Evolutionary conservation across 257 asterid genomes (phyloP), one percentile per base, ranked within the genome.

Genomic region (Solanum neorickii): DNA sequence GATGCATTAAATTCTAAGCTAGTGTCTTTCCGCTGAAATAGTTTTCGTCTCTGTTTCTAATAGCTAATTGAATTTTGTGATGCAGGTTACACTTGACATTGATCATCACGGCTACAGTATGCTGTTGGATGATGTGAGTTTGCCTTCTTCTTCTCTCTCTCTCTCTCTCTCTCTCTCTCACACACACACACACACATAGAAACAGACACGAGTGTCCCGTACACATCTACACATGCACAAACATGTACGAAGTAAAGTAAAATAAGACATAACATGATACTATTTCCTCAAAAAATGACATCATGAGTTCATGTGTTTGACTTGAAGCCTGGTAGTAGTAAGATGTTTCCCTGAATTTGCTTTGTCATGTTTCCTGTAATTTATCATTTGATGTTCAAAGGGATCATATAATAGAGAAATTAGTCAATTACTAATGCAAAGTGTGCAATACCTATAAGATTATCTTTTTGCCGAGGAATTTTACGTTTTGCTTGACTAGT

Each of bases 51-150:
- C 2, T 78, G 2, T 46, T 29, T 29, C 12, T 80, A 80, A 49
- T 47, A 29, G 69, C 44, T 80, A 33, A 78, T 87, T 84, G 77
- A 76, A 75, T 44, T 87, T 59, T 88, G n/a, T 88, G 80, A 88
- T 89, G 90, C 98, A 97, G 98, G 95, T 91, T 97, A 92, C 98
- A 94, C 92, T 89, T 95, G 88, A 97, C 99, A 10, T 87, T 97
- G 98, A 89, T 97, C 65, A 93, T 95, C 85, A 97, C 99, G 15
- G 98, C 99, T 3, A 94, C 98, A 23, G 98, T 97, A 77, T 95
- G 99, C 93, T 95, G 99, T 89, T 97, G 99, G 99, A 91, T 97
- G 98, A 97, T 95, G 99, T 97, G 94, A 97, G 99, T 93, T 85
- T 83, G 12, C 46, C 25, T 49, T 68, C 12, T 42, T 52, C 35